Evolutionary conservation across 805 yeast genomes (phyloP).

Genomic region (Starmerella etchellsii): DNA sequence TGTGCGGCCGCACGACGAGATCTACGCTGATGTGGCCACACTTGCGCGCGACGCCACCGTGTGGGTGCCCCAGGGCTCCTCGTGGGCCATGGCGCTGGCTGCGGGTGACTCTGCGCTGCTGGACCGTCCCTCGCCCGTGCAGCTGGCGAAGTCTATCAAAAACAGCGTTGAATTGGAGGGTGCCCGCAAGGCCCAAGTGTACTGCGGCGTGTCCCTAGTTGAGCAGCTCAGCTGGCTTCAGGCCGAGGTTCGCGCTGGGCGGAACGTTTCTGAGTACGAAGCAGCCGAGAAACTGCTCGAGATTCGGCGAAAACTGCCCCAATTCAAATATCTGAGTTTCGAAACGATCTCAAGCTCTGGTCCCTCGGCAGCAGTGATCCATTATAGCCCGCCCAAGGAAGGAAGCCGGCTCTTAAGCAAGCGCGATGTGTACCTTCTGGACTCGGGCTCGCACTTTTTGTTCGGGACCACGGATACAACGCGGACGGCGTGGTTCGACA

Average conservation of each 20-base stretch:
- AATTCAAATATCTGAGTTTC: slow-evolving; percentile 49
- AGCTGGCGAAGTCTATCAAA: slow-evolving; percentile 60
- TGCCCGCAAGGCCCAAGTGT: slow-evolving; percentile 60
- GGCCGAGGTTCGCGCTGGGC: slow-evolving; percentile 33
- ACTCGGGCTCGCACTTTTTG: slow-evolving; percentile 81
- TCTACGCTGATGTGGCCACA: slow-evolving; percentile 43
- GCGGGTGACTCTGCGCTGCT: slow-evolving; percentile 32
- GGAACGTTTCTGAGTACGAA: slow-evolving; percentile 41
- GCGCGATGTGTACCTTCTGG: slow-evolving; percentile 58
- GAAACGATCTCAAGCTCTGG: slow-evolving; percentile 67
- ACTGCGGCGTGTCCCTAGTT: slow-evolving; percentile 68
- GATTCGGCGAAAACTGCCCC: slow-evolving; percentile 29
- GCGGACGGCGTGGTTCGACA: slow-evolving; percentile 60
- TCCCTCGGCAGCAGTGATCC: slow-evolving; percentile 64
- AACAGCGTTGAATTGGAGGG: slow-evolving; percentile 60
- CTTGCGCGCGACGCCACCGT: slow-evolving; percentile 26
- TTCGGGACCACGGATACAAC: slow-evolving; percentile 98
- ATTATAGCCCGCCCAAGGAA: slow-evolving; percentile 50
- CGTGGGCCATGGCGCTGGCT: slow-evolving; percentile 55
- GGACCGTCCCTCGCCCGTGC: slow-evolving; percentile 46
- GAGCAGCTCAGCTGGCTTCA: slow-evolving; percentile 78
- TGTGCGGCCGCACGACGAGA: slow-evolving; percentile 41
- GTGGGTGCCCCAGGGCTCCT: slow-evolving; percentile 42
- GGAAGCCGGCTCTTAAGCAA: slow-evolving; percentile 51
- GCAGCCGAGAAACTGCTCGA: slow-evolving; percentile 43